A percentile compares a stretch with the other conserved stretches of the same genome.
Conservation (phyloP, 139 green algal genomes). For the Marvania coccoides region DNA sequence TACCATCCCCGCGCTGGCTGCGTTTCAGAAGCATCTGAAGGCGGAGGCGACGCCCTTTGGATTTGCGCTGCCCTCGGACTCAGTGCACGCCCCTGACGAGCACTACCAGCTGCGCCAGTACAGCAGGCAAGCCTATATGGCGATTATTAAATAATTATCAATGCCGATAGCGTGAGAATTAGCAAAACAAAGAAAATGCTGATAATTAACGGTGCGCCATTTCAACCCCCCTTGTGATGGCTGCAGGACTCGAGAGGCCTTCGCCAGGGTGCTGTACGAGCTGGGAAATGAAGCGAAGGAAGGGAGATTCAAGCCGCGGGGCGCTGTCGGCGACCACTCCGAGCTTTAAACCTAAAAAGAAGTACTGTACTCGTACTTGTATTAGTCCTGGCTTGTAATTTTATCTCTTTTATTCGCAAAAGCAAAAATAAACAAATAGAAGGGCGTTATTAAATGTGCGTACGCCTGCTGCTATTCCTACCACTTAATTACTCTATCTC, state of each 20-base stretch:
- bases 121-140: background rate
- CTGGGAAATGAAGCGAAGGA: background rate
- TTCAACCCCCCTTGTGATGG: background rate
- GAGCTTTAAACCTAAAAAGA: no score
- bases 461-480: no score
- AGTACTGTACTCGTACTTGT: no score
- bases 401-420: no score
- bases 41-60: constrained; percentile 46
- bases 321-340: background rate
- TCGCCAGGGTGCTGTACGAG: constrained; percentile 4
- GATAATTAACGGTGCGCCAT: background rate
- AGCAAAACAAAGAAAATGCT: background rate
- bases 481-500: no score
- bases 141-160: no score
- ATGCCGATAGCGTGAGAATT: background rate
- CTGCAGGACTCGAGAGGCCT: background rate
- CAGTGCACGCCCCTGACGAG: constrained; percentile 55
- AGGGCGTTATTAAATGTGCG: no score
- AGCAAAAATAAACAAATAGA: no score
- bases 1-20: constrained; percentile 55
- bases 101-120: background rate
- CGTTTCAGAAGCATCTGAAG: constrained; percentile 37
- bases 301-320: background rate
- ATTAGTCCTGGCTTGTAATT: no score
- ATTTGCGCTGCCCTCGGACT: constrained; percentile 48